These are phyloP conservation scores for Glycine latifolia DNA, from an alignment of 306 rosid species.

Conservation along the genomic window DNA sequence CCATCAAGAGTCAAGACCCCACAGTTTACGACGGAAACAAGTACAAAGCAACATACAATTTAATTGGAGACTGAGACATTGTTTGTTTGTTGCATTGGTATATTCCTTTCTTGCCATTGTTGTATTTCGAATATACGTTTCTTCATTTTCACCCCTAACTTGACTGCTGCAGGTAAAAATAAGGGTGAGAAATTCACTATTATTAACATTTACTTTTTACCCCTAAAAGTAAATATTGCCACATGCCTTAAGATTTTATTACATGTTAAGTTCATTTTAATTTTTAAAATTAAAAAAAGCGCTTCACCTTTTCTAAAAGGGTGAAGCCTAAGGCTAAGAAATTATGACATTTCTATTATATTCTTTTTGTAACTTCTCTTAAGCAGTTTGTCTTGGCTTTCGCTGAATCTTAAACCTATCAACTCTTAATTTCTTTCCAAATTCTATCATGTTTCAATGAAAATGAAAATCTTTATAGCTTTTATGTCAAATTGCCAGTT, in stretches of 20 bases:
- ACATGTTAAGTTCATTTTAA: too few relatives aligned
- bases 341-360: neutral
- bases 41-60: constrained; percentile 18
- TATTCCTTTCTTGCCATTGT: neutral
- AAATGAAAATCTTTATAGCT: neutral
- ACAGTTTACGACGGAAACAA: neutral
- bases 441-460: neutral
- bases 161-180: neutral
- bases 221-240: neutral
- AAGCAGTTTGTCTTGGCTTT: neutral
- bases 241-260: neutral
- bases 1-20: constrained; percentile 19
- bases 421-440: neutral
- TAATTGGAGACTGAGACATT: constrained; percentile 25
- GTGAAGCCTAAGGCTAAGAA: neutral
- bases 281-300: neutral
- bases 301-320: neutral
- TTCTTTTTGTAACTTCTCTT: neutral
- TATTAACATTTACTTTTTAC: neutral
- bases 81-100: constrained; percentile 1
- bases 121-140: neutral
- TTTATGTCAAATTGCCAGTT: neutral
- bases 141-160: too few relatives aligned
- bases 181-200: neutral
- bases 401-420: neutral